A percentile compares a stretch with the other conserved stretches of the same genome.
Evolutionary conservation across 768 basidiomycete species (phyloP).

Genomic region (Suillus cothurnatus): DNA sequence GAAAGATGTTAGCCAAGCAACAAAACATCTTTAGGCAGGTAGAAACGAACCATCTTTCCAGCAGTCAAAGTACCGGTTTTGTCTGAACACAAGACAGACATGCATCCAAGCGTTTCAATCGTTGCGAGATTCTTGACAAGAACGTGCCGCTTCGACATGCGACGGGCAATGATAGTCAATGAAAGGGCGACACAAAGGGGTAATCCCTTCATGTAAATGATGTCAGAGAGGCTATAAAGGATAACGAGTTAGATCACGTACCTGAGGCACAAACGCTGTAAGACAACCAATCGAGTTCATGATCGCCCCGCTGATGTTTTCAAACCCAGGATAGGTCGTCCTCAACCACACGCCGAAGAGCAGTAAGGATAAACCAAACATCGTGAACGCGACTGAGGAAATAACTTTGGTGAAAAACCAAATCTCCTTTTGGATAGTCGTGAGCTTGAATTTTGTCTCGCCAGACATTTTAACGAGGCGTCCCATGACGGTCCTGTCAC

Average conservation of each 20-base stretch:
- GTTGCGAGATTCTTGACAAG: constrained; percentile 55
- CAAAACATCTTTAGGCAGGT: not conserved
- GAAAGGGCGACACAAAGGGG: constrained; percentile 52
- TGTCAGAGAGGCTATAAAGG: not conserved
- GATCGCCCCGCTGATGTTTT: constrained; percentile 37
- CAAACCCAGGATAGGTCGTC: constrained; percentile 34
- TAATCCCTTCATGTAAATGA: constrained; percentile 29
- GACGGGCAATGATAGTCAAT: constrained; percentile 49
- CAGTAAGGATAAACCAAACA: constrained; percentile 44
- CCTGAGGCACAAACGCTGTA: constrained; percentile 46
- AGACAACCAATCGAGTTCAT: constrained; percentile 42
- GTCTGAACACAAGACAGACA: constrained; percentile 56
- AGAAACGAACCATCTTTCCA: constrained; percentile 44
- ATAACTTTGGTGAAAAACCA: constrained; percentile 58
- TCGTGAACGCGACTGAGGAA: constrained; percentile 40
- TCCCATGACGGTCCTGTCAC: constrained; percentile 50
- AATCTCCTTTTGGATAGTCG: constrained; percentile 49
- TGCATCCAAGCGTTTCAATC: constrained; percentile 54
- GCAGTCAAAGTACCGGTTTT: constrained; percentile 57
- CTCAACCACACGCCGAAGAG: constrained; percentile 46
- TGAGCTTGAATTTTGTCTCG: constrained; percentile 46
- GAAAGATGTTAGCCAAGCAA: not conserved
- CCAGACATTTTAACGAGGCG: constrained; percentile 57
- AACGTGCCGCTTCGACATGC: constrained; percentile 49
- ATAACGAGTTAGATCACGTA: constrained; percentile 12